Conservation (phyloP, 2,329 filamentous ascomycete species). For the Cytospora piceae region DNA sequence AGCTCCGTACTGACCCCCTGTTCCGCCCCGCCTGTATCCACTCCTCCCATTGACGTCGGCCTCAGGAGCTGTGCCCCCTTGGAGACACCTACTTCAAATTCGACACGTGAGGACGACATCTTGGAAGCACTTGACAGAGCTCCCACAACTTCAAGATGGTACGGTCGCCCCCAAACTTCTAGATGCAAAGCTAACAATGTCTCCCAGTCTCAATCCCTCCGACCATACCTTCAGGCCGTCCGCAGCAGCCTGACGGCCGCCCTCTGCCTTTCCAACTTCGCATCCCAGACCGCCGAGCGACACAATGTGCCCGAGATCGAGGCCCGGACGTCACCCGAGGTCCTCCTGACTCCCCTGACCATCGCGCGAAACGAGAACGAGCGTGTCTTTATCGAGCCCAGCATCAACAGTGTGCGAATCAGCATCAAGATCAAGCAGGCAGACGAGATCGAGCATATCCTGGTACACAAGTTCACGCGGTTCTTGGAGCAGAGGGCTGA, state of each 20-base stretch:
- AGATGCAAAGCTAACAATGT: slow-evolving; percentile 33
- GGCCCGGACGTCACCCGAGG: slow-evolving; percentile 88
- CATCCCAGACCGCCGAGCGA: slow-evolving; percentile 92
- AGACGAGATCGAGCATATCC: slow-evolving; percentile 96
- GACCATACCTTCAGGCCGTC: slow-evolving; percentile 95
- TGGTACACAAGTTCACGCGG: slow-evolving; percentile 97
- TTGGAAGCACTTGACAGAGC: slow-evolving; percentile 17
- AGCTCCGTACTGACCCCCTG: not conserved
- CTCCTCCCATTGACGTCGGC: slow-evolving; percentile 18
- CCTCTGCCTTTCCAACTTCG: slow-evolving; percentile 94
- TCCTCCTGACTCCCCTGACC: slow-evolving; percentile 87
- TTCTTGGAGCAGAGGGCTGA: slow-evolving; percentile 97
- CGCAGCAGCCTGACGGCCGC: slow-evolving; percentile 92
- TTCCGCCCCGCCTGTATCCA: slow-evolving; percentile 14
- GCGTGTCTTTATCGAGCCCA: slow-evolving; percentile 92
- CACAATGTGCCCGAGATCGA: slow-evolving; percentile 99
- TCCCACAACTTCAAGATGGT: slow-evolving; percentile 22
- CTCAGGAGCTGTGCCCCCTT: slow-evolving; percentile 22
- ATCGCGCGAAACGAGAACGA: slow-evolving; percentile 97
- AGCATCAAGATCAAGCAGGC: slow-evolving; percentile 99
- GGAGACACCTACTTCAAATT: slow-evolving; percentile 21
- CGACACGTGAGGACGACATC: slow-evolving; percentile 24
- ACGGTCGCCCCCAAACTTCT: not conserved
- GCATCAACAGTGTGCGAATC: slow-evolving; percentile 94
- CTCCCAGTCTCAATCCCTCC: slow-evolving; percentile 86